phyloP scores from a whole-genome alignment of 352 stramenopile genomes.

The Thalassiosira sp. region DNA sequence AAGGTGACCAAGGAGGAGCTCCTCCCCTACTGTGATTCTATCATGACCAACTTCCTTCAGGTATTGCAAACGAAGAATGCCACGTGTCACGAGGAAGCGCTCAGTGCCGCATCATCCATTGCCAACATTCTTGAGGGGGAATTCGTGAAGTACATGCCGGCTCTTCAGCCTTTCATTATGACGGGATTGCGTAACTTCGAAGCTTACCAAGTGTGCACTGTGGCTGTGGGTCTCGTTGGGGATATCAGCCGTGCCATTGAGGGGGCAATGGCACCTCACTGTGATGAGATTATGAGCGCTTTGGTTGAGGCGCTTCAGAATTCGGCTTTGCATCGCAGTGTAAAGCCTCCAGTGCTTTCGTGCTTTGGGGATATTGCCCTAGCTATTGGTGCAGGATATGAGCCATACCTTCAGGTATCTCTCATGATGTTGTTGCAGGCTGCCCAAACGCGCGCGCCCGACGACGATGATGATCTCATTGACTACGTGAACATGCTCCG shows the following conservation, averaged over 20 bases:
- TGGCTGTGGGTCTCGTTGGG: slow-evolving; percentile 92
- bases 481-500: slow-evolving; percentile 96
- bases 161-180: slow-evolving; percentile 90
- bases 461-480: slow-evolving; percentile 96
- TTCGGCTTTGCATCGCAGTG: slow-evolving; percentile 88
- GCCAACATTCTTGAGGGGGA: slow-evolving; percentile 91
- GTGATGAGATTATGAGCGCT: slow-evolving; percentile 91
- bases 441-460: slow-evolving; percentile 86
- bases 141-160: slow-evolving; percentile 92
- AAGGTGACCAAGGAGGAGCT: slow-evolving; percentile 89
- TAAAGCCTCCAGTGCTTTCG: slow-evolving; percentile 95
- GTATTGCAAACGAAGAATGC: slow-evolving; percentile 93
- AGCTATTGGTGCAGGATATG: slow-evolving; percentile 88
- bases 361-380: slow-evolving; percentile 97
- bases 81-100: slow-evolving; percentile 93
- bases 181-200: slow-evolving; percentile 92
- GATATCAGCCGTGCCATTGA: slow-evolving; percentile 94
- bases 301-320: slow-evolving; percentile 96
- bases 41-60: slow-evolving; percentile 94
- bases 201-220: slow-evolving; percentile 95
- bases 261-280: slow-evolving; percentile 89
- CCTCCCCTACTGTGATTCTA: slow-evolving; percentile 87
- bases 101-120: slow-evolving; percentile 92
- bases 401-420: slow-evolving; percentile 79
- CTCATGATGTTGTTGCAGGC: slow-evolving; percentile 84